A percentile compares a stretch with the other conserved stretches of the same genome.
Conservation (phyloP, 2,329 filamentous ascomycete species). For the Ampelomyces quisqualis region DNA sequence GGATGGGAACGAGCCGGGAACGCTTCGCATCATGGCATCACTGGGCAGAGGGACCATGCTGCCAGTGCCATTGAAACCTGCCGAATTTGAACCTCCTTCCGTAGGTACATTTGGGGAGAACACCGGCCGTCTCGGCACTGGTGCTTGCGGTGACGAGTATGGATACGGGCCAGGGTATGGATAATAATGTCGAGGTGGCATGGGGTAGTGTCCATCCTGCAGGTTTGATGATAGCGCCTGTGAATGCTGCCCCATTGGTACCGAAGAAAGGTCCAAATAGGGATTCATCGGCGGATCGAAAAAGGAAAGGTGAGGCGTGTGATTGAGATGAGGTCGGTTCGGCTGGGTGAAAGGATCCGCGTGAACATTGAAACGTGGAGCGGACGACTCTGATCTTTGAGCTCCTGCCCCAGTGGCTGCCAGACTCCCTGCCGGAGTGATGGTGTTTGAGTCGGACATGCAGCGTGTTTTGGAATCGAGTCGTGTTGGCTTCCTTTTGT, state of each 20-base stretch:
- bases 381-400: conserved; percentile 22
- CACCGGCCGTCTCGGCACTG: conserved; percentile 18
- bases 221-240: conserved; percentile 11
- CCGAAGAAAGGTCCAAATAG: conserved; percentile 10
- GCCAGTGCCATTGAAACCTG: conserved; percentile 6
- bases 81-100: conserved; percentile 5
- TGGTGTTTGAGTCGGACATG: conserved; percentile 34
- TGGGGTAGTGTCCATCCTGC: conserved; percentile 8
- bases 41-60: conserved; percentile 7
- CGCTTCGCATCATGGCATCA: conserved; percentile 9
- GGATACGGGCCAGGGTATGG: conserved; percentile 9
- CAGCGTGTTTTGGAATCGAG: conserved; percentile 1
- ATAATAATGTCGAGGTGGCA: conserved; percentile 12
- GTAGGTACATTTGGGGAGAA: conserved; percentile 15
- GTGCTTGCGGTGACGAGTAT: conserved; percentile 7
- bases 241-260: conserved; percentile 10
- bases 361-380: conserved; percentile 19
- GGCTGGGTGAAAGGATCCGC: conserved; percentile 16
- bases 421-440: conserved; percentile 17
- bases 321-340: conserved; percentile 11
- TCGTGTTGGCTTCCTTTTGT: not conserved
- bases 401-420: conserved; percentile 18
- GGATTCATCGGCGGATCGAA: conserved; percentile 13
- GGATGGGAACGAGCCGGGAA: conserved; percentile 2
- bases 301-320: conserved; percentile 7